Percentiles rank a stretch among this genome's conserved stretches.
Evolutionary conservation across 768 basidiomycete species (phyloP).

Genomic region (Tulasnella sp.): DNA sequence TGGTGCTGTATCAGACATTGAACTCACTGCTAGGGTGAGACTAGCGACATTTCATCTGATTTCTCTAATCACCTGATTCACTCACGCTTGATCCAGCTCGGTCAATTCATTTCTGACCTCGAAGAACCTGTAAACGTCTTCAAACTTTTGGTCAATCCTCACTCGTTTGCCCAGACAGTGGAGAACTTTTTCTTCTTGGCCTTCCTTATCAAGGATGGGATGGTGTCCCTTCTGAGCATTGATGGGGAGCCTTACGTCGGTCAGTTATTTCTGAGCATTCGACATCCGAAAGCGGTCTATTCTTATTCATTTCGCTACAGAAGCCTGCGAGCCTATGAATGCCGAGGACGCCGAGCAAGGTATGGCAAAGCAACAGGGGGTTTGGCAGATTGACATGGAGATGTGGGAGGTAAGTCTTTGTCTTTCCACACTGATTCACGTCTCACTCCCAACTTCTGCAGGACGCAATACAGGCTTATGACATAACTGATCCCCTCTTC

Average conservation of each 20-base stretch:
- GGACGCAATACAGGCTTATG: conserved; percentile 74
- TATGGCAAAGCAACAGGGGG: conserved; percentile 73
- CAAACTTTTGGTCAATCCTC: conserved; percentile 81
- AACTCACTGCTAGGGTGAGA: neutral
- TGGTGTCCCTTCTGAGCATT: conserved; percentile 64
- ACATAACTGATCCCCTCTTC: conserved; percentile 70
- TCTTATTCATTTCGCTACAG: conserved; percentile 37
- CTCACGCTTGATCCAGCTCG: neutral
- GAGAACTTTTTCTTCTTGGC: conserved; percentile 96
- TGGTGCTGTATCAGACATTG: neutral
- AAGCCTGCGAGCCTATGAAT: conserved; percentile 58
- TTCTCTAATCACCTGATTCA: neutral
- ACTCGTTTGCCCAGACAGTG: conserved; percentile 87
- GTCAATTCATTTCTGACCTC: neutral
- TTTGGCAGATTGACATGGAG: conserved; percentile 86
- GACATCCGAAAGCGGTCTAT: neutral
- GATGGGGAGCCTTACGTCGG: conserved; percentile 32
- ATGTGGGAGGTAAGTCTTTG: conserved; percentile 72
- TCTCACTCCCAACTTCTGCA: neutral
- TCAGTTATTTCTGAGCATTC: neutral
- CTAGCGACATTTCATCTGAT: neutral
- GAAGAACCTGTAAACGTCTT: conserved; percentile 64
- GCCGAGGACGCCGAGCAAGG: conserved; percentile 61
- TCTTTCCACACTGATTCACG: neutral
- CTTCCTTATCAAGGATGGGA: conserved; percentile 84